phyloP scores from a whole-genome alignment of 2,329 filamentous ascomycete genomes.

The Claviceps pusilla region DNA sequence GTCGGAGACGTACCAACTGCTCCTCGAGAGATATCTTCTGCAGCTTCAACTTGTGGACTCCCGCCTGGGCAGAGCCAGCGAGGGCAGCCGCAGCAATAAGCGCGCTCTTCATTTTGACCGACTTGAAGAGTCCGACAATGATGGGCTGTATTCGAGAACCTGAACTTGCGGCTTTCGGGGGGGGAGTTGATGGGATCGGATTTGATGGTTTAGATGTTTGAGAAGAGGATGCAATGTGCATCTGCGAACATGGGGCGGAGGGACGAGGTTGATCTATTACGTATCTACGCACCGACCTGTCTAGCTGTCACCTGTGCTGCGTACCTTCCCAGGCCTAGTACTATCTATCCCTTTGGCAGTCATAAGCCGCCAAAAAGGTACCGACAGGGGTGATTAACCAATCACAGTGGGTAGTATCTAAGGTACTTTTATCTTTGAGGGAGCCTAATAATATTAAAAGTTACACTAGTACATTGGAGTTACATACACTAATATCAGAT shows the following conservation, averaged over 20 bases:
- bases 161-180: neutral
- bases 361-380: too few species aligned
- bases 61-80: conserved; percentile 69
- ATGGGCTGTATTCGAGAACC: neutral
- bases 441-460: too few species aligned
- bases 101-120: conserved; percentile 67
- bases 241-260: neutral
- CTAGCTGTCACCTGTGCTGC: too few species aligned
- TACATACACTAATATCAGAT: too few species aligned
- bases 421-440: too few species aligned
- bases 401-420: too few species aligned
- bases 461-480: too few species aligned
- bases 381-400: too few species aligned
- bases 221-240: neutral
- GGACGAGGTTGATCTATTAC: neutral
- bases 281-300: neutral
- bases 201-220: neutral
- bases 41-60: conserved; percentile 90
- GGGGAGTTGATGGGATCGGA: neutral
- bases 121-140: neutral
- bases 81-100: conserved; percentile 66
- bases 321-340: too few species aligned
- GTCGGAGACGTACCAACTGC: conserved; percentile 58
- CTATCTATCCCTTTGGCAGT: too few species aligned
- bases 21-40: conserved; percentile 89